Evolutionary conservation across 106 monocot genomes (phyloP), one percentile per base, ranked within the genome.

Genomic region (Dendrobium huoshanense): DNA sequence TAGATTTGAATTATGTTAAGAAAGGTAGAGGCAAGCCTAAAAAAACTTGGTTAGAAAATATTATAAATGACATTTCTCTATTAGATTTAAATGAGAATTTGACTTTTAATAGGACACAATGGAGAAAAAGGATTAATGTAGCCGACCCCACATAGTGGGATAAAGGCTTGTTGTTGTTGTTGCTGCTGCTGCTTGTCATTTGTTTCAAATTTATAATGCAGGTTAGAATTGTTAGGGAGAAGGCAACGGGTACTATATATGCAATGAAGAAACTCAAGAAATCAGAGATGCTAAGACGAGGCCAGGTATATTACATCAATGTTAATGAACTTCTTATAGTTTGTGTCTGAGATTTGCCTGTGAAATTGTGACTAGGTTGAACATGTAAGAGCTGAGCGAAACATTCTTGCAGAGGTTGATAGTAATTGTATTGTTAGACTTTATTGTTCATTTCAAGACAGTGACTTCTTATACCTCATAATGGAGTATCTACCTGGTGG

Each of bases 401-500:
- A 87, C 78, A 73, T 87, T 54, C 84, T 87, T 55, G 87, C 87
- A 1, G 82, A 85, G 56, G 75, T 85, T 76, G 82, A 88, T 40
- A 80, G 80, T 67, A 82, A 75, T 45, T 88, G 47, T 68, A 85
- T 88, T 29, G 87, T 87, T 33, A 87, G 84, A 73, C 79, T 87
- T 11, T 84, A 87, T 76, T 87, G 83, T 78, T 87, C 87, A 47
- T 87, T 87, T 77, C 87, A 87, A 86, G 95, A 95, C 81, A 84
- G 86, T 20, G 94, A 92, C 31, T 96, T 88, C 73, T 82, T 94
- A 72, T 96, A 96, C 80, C 88, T 96, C 44, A 90, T 96, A 61
- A 96, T 96, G 94, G 96, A 96, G 80, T 96, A 96, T 72, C 85
- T 97, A 77, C 90, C 97, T 55, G 97, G 97, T 77, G 94, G 97